phyloP scores from a whole-genome alignment of 164 flowering plant genomes.

The Berberis thunbergii region DNA sequence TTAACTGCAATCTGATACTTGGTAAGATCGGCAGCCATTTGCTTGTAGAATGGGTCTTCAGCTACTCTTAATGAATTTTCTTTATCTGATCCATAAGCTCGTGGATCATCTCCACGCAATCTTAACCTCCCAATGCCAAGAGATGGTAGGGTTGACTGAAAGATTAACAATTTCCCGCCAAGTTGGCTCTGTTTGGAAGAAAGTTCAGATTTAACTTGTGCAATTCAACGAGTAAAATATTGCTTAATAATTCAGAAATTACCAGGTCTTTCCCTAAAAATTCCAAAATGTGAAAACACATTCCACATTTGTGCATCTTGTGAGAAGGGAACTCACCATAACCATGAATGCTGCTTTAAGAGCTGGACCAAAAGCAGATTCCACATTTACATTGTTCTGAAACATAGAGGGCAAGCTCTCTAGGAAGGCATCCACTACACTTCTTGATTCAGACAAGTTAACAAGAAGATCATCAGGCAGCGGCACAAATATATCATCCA shows the following conservation, averaged over 20 bases:
- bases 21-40: slow-evolving; percentile 95
- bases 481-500: slow-evolving; percentile 91
- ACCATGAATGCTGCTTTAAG: slow-evolving; percentile 84
- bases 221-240: neutral
- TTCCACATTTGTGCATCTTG: neutral
- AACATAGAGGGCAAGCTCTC: slow-evolving; percentile 95
- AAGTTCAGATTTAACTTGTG: slow-evolving; percentile 1
- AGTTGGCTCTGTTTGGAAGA: slow-evolving; percentile 60
- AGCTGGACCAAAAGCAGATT: slow-evolving; percentile 99
- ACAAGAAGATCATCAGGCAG: slow-evolving; percentile 98
- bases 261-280: too few species aligned
- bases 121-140: slow-evolving; percentile 86
- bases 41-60: slow-evolving; percentile 94
- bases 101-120: slow-evolving; percentile 87
- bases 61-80: slow-evolving; percentile 74
- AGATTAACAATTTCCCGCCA: slow-evolving; percentile 90
- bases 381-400: slow-evolving; percentile 72
- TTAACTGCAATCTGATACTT: slow-evolving; percentile 87
- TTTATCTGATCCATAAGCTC: slow-evolving; percentile 90
- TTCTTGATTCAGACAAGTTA: slow-evolving; percentile 89
- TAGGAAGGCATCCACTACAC: slow-evolving; percentile 79
- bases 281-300: too few species aligned
- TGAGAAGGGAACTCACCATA: slow-evolving; percentile 55
- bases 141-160: slow-evolving; percentile 87
- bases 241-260: neutral